Evolutionary conservation across 805 yeast genomes (phyloP).

Genomic region (Candida hungchunana): DNA sequence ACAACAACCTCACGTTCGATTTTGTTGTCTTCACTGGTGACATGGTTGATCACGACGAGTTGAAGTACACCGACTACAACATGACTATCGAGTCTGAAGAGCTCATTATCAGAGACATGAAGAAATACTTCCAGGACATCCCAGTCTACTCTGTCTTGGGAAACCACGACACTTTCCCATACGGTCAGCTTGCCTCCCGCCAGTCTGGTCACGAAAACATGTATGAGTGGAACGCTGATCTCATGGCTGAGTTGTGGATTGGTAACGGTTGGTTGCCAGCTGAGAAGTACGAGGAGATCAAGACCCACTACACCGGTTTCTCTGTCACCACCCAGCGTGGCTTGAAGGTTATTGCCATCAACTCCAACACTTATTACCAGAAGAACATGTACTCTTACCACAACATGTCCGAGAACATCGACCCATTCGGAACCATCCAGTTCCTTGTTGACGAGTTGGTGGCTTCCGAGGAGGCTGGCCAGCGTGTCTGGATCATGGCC

Average conservation of each 20-base stretch:
- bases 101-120: conserved; percentile 47
- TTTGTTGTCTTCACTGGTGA: conserved; percentile 73
- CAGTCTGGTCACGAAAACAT: conserved; percentile 39
- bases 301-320: conserved; percentile 57
- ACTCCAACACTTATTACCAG: conserved; percentile 65
- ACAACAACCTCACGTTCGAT: conserved; percentile 39
- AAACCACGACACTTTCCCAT: conserved; percentile 68
- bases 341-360: conserved; percentile 55
- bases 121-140: conserved; percentile 40
- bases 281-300: conserved; percentile 15
- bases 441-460: conserved; percentile 58
- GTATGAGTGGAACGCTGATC: conserved; percentile 44
- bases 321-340: conserved; percentile 52
- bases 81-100: conserved; percentile 51
- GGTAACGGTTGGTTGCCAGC: conserved; percentile 39
- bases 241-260: conserved; percentile 45
- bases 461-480: conserved; percentile 52
- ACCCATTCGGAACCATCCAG: conserved; percentile 58
- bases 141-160: conserved; percentile 65
- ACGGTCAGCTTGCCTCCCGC: conserved; percentile 60
- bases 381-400: conserved; percentile 56
- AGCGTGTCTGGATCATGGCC: conserved; percentile 70
- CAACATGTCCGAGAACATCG: conserved; percentile 46
- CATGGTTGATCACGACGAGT: conserved; percentile 62
- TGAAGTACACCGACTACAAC: conserved; percentile 42